Base-by-base conservation (phyloP, 2,329 filamentous ascomycete genomes). In the Geosmithia flava region DNA sequence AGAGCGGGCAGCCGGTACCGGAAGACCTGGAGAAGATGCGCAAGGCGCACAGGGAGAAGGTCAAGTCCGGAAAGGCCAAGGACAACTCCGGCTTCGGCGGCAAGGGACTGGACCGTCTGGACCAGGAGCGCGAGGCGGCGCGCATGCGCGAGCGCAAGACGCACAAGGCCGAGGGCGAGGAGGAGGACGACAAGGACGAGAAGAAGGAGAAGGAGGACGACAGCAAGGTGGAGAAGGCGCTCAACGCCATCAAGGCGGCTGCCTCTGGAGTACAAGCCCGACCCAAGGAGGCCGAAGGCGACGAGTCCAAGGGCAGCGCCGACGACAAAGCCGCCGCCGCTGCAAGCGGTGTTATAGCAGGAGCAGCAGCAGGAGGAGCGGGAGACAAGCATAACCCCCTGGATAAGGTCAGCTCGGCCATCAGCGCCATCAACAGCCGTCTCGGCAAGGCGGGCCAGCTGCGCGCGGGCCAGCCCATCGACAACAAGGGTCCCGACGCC, bases 401-500 rank as follows among this genome's bases (percentile, higher is more conserved):
- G 52, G 88, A 94, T 66, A 87, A 86, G 69, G 91, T 93, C 50
- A 85, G 85, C 51, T 87, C 86, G n/a, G 91, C 91, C 5, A 89
- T 93, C 56, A 88, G 83, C 56, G 85, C 84, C 63, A 95, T 98
- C 68, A 90, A 95, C 64, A 83, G 83, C 52, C 88, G 93, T 54
- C 76, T 98, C 40, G 91, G 87, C 59, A 87, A 88, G 56, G 87
- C 88, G 33, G 90, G 90, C 37, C 85, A 93, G 62, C 83, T 96
- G 58, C 85, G 93, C 51, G 85, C 87, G 3, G 93, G 93, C 15
- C 90, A 95, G 52, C 89, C 93, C 7, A 94, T 96, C 61, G 93
- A 98, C 70, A 98, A 98, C 70, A 96, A 96, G 66, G 93, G 93
- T 1, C 93, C 93, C 1, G 93, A 98, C 64, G 93, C 93, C 3